Conservation (phyloP, 1,284 basidiomycete genomes). For the Ganoderma leucocontextum region DNA sequence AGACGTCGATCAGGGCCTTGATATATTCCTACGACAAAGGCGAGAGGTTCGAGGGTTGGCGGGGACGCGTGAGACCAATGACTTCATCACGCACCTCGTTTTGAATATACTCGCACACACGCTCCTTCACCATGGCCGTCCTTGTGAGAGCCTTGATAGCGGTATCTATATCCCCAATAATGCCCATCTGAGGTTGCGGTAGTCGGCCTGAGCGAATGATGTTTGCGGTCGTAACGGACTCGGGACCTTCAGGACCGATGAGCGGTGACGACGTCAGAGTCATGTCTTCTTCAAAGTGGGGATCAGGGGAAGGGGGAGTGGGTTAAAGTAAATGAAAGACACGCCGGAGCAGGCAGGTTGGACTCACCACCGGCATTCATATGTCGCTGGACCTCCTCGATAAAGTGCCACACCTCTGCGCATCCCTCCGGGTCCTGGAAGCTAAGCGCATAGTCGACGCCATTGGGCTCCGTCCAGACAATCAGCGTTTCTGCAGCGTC, state of each 20-base stretch:
- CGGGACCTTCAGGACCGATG: conserved; percentile 63
- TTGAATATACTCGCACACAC: conserved; percentile 85
- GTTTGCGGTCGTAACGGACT: conserved; percentile 65
- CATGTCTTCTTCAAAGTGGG: conserved; percentile 50
- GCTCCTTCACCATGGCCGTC: conserved; percentile 75
- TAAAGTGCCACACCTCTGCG: conserved; percentile 97
- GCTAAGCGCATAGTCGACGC: conserved; percentile 94
- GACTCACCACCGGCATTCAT: conserved; percentile 69
- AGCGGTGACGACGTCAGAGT: conserved; percentile 64
- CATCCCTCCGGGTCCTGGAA: conserved; percentile 98
- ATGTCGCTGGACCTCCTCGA: conserved; percentile 92
- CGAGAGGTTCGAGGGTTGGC: conserved; percentile 12
- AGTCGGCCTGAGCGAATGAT: conserved; percentile 77
- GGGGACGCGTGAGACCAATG: conserved; percentile 8
- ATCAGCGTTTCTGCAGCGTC: conserved; percentile 86
- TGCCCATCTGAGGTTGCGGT: conserved; percentile 74
- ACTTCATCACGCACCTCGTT: conserved; percentile 60
- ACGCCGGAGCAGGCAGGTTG: conserved; percentile 18
- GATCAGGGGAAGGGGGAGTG: conserved; percentile 12
- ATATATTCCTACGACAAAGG: conserved; percentile 77
- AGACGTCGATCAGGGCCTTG: conserved; percentile 84
- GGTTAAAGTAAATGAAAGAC: conserved; percentile 17
- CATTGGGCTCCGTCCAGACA: conserved; percentile 97
- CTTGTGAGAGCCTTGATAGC: conserved; percentile 77
- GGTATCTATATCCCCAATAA: conserved; percentile 79